Evolutionary conservation across 108 stramenopile genomes (phyloP), one percentile per base, ranked within the genome.

Genomic region (Fragilaria crotonensis): DNA sequence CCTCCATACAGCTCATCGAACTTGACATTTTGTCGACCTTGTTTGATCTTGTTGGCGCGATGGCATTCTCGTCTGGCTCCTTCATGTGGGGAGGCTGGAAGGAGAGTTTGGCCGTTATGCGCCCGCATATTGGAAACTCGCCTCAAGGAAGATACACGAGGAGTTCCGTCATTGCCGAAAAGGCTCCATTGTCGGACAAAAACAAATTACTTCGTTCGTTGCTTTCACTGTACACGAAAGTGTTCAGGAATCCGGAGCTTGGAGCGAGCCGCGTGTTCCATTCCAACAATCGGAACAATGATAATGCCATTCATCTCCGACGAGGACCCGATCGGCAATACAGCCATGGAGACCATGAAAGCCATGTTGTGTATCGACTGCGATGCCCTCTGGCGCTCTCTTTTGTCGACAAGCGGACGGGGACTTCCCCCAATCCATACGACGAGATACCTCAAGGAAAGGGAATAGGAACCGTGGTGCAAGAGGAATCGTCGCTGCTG

Each of bases 321-420:
- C 0, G 17, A 46, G 22, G 76, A 69, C 27, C 48, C 33, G 1
- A 26, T 68, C 17, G 58, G 72, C 31, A 68, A 57, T 25, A 49
- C 29, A 25, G 59, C 62, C 11, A 33, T 65, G 5, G 64, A 33
- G 14, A 52, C 71, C 5, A 25, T 77, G 32, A 77, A 70, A 51
- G 63, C 68, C 9, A 66, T 77, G 72, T 21, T 77, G 30, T 25
- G 0, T 30, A 57, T 73, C 0, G 76, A 77, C 52, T 54, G 58
- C 20, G 72, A 73, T 60, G 47, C 59, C 20, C 36, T 77, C 11
- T 77, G 76, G 76, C 68, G 72, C 20, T 20, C 49, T 21, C 3
- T 66, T 48, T 27, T n/a, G 30, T 69, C 18, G 48, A 73, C 30
- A 31, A 29, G 26, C 62, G 76, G 30, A 26, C 20, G 25, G 14